Percentiles rank a stretch among this genome's conserved stretches.
These are phyloP conservation scores for Dimocarpus longan DNA, from an alignment of 345 rosid genomes.

Conservation along the genomic window DNA sequence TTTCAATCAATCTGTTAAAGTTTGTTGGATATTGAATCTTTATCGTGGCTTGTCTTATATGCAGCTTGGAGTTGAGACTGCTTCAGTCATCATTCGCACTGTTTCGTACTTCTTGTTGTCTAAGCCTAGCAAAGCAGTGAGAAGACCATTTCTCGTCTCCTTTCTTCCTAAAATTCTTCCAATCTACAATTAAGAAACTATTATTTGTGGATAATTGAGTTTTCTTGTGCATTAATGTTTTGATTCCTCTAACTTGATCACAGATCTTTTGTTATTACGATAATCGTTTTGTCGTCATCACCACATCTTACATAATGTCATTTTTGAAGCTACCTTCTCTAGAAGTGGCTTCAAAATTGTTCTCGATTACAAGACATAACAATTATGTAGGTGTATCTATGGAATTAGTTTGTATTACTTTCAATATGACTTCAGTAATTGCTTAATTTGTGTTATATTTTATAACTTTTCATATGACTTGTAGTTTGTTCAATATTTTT, in stretches of 20 bases:
- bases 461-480: no score
- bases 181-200: conserved; percentile 69
- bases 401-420: no score
- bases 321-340: no score
- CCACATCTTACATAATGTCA: no score
- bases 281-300: no score
- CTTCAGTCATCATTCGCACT: conserved; percentile 88
- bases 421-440: no score
- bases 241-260: conserved; percentile 24
- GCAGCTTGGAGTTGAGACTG: conserved; percentile 91
- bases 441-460: no score
- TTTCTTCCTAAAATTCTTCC: conserved; percentile 86
- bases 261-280: no score
- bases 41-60: conserved; percentile 9
- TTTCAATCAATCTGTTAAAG: neutral
- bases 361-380: no score
- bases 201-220: neutral
- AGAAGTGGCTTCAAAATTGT: no score
- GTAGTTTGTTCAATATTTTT: no score
- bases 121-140: conserved; percentile 92
- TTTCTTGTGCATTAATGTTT: neutral
- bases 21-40: conserved; percentile 18
- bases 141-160: conserved; percentile 76
- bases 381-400: no score
- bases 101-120: conserved; percentile 92